Base-by-base conservation (phyloP, 176 grass and related monocot species). In the Eleusine indica region DNA sequence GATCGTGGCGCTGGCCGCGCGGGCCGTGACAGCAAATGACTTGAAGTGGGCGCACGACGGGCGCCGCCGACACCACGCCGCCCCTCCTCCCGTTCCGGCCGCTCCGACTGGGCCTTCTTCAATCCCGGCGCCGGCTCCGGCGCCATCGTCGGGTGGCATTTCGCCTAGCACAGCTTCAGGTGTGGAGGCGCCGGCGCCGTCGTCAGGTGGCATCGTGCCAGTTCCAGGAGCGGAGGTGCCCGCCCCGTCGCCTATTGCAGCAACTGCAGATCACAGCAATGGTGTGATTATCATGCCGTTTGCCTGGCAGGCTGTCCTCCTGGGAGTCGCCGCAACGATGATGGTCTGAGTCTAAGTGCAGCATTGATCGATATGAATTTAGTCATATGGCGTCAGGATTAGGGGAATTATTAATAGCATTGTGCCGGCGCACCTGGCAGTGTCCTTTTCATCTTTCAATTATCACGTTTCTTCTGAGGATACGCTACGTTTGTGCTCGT, bases 181-280 rank as follows among this genome's bases (percentile, higher is more conserved):
- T 14, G 49, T 14, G 49, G 3, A 52, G 13, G 44, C 7, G 7
- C 41, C 38, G 2, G 62, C 73, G 9, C 37, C 47, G 47, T 68
- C 37, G 22, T 37, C 72, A 3, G 51, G 51, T 17, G 14, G 15
- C 15, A 17, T 17, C 51, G 17, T 17, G 51, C 51, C 51, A 53
- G 51, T 14, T 51, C 14, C 48, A 17, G 51, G 51, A 0, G 15
- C 51, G 51, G 14, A 53, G 14, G 51, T 15, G 10, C 38, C 80
- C 15, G 81, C 75, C 9, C 86, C 81, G 12, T 73, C 75, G 29
- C 86, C 86, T 2, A 35, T 35, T 35, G 32, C 32, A 35, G 68
- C 19, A 0, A 70, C 6, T 0, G 48, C 0, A 28, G 78, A 75
- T 12, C 9, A 10, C 21, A 73, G 7, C 12, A 41, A 3, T 32